These are phyloP conservation scores for Leccinum ochraceum DNA, from an alignment of 768 basidiomycete species.

Conservation along the genomic window DNA sequence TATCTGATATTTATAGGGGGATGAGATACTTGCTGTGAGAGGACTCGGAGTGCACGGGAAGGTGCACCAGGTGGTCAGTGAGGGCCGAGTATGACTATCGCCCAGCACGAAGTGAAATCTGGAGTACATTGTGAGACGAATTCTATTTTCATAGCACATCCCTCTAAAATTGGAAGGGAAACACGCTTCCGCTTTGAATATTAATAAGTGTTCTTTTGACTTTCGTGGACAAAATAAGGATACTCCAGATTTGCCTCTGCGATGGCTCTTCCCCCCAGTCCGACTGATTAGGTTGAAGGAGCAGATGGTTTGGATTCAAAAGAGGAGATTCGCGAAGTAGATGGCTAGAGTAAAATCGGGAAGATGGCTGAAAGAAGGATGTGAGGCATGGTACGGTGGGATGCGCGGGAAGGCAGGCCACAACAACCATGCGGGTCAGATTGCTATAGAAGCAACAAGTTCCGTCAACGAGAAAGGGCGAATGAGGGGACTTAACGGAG, in stretches of 20 bases:
- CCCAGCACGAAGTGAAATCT: not conserved
- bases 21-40: not conserved
- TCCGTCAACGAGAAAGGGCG: not conserved
- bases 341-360: not conserved
- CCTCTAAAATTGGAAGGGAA: not conserved
- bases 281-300: not conserved
- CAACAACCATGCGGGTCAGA: not conserved
- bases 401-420: not conserved
- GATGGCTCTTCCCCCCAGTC: not conserved
- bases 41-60: not conserved
- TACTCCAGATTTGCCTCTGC: not conserved
- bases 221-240: not conserved
- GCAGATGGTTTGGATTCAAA: not conserved
- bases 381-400: not conserved
- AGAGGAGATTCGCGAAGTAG: not conserved
- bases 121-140: not conserved
- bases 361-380: not conserved
- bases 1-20: slow-evolving; percentile 8
- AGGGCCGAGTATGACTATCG: not conserved
- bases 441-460: not conserved
- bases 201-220: not conserved
- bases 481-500: not conserved
- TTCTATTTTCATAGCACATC: not conserved
- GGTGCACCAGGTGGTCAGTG: not conserved
- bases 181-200: not conserved